phyloP scores from a whole-genome alignment of 2,329 filamentous ascomycete genomes.

The Talaromyces rugulosus region DNA sequence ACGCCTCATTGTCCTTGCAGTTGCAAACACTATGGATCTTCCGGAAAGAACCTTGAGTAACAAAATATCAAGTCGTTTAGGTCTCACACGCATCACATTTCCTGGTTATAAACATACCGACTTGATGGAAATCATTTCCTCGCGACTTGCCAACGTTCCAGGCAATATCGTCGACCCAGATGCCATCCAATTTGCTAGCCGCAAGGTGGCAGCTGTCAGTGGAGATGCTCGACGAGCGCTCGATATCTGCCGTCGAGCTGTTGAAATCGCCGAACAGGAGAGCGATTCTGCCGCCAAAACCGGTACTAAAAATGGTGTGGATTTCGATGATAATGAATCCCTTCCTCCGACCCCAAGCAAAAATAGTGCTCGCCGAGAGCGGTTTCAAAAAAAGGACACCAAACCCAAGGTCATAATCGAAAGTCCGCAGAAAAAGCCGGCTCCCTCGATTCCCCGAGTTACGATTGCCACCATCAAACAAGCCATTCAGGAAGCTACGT shows the following conservation, averaged over 20 bases:
- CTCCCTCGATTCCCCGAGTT: conserved; percentile 52
- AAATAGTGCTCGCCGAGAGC: conserved; percentile 28
- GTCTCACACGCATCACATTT: conserved; percentile 91
- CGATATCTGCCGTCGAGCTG: conserved; percentile 90
- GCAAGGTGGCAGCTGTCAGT: conserved; percentile 94
- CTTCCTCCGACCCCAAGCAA: conserved; percentile 44
- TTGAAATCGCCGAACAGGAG: conserved; percentile 87
- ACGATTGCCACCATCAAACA: conserved; percentile 91
- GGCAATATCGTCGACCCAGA: conserved; percentile 88
- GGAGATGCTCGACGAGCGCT: conserved; percentile 88
- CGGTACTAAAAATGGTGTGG: conserved; percentile 11
- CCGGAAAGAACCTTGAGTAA: conserved; percentile 95
- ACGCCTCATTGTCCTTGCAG: conserved; percentile 88
- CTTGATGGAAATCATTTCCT: conserved; percentile 94
- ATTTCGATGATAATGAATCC: conserved; percentile 24
- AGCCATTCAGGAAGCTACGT: conserved; percentile 92
- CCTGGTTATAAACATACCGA: conserved; percentile 96
- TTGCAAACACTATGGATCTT: conserved; percentile 98
- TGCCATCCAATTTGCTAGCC: conserved; percentile 90
- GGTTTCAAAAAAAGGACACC: conserved; percentile 15
- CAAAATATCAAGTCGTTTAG: conserved; percentile 91
- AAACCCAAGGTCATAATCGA: conserved; percentile 13
- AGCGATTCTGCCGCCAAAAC: conserved; percentile 33
- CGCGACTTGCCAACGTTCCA: conserved; percentile 81
- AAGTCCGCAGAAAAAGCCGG: conserved; percentile 11